phyloP scores from a whole-genome alignment of 495 filamentous ascomycete genomes.

The Aspergillus affinis region DNA sequence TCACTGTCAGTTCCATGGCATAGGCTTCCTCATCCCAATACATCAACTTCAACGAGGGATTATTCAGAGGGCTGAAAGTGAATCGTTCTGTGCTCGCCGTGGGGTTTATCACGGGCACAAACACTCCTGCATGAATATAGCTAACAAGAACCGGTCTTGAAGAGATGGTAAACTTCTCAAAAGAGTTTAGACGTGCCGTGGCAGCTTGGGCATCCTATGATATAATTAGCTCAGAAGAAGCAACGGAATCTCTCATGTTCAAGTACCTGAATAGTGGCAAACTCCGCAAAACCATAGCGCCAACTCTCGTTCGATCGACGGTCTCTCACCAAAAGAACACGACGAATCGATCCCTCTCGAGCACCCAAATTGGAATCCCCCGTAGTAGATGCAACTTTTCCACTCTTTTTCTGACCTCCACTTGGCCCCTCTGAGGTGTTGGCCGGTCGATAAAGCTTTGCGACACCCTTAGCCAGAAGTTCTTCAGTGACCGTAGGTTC shows the following conservation, averaged over 20 bases:
- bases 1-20: conserved; percentile 63
- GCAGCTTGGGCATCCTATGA: conserved; percentile 76
- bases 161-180: conserved; percentile 82
- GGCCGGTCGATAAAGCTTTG: conserved; percentile 68
- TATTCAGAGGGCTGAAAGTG: conserved; percentile 72
- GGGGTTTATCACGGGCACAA: conserved; percentile 69
- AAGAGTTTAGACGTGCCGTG: conserved; percentile 68
- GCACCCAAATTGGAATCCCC: conserved; percentile 74
- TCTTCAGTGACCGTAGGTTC: conserved; percentile 74
- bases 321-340: conserved; percentile 78
- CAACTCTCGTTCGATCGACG: conserved; percentile 73
- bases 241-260: background rate
- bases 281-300: conserved; percentile 90
- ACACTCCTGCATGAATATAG: conserved; percentile 86
- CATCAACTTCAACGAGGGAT: conserved; percentile 65
- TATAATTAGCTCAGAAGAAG: conserved; percentile 7
- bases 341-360: conserved; percentile 69
- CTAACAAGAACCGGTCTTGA: conserved; percentile 72
- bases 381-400: conserved; percentile 74
- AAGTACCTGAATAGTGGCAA: conserved; percentile 59
- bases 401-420: conserved; percentile 47
- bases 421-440: conserved; percentile 21
- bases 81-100: conserved; percentile 55
- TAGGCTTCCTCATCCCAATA: conserved; percentile 88
- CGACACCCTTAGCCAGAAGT: conserved; percentile 72